Evolutionary conservation across 2,329 filamentous ascomycete species (phyloP), one percentile per base, ranked within the genome.

Genomic region (Acephala macrosclerotiorum): DNA sequence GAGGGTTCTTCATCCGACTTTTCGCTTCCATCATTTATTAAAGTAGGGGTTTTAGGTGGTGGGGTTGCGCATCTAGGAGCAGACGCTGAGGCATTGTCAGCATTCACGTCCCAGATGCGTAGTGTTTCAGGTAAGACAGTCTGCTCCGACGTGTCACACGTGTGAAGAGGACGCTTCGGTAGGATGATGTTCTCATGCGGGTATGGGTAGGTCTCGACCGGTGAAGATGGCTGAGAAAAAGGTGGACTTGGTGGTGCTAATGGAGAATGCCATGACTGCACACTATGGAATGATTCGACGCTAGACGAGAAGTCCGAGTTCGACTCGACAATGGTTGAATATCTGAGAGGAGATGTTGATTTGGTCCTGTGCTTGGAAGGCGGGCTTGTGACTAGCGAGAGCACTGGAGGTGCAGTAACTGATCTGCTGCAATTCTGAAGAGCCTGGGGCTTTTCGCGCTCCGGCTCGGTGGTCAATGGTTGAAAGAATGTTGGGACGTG

Each of bases 231-330:
- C 18, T 78, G 73, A 1, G 81, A 79, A 20, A 82, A 80, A 2
- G 84, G 84, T 6, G 80, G 80, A 25, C 81, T 81, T 2, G 82
- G 75, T 29, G 81, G 77, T 5, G 78, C 78, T 42, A 79, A 74
- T 11, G 80, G 78, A 25, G 83, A 82, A 67, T 83, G 79, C 83
- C 83, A 85, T 9, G 84, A 84, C 66, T 84, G 79, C 5, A 82
- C 78, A 63, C 81, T 85, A 71, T 85, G 84, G 67, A 88, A 87
- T 0, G 86, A 87, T 60, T 86, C 85, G 18, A 81, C 79, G 35
- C 80, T 79, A 4, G 83, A 81, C 11, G 84, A 85, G n/a, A 76
- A 72, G 38, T 77, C 75, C 36, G 76, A 74, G 16, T 71, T 72
- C 12, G 75, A 72, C 38, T 74, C 74, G 56, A 64, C 58, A 18